Evolutionary conservation across 345 rosid genomes (phyloP).

Genomic region (Eucalyptus shirleyi): DNA sequence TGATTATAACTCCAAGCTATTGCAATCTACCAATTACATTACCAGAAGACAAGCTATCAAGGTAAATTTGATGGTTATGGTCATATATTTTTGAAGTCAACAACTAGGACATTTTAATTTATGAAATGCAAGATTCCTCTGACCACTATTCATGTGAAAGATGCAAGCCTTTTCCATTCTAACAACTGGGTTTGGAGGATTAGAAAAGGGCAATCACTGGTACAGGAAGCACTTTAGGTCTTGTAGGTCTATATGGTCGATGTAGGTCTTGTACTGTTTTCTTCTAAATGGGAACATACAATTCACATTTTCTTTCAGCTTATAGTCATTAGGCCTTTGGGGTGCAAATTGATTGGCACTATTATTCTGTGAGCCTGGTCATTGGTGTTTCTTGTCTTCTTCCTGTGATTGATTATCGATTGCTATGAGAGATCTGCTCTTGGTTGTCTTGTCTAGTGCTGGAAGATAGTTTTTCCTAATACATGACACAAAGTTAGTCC

Average conservation of each 20-base stretch:
- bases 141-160: not conserved
- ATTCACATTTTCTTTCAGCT: not conserved
- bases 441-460: not conserved
- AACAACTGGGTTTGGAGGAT: not conserved
- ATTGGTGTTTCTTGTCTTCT: not conserved
- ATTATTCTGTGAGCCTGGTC: not conserved
- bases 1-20: slow-evolving; percentile 80
- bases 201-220: not conserved
- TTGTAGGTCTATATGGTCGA: not conserved
- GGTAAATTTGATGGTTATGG: slow-evolving; percentile 17
- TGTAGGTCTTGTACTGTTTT: not conserved
- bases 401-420: not conserved
- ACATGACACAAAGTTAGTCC: not conserved
- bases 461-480: not conserved
- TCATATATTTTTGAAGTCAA: not conserved
- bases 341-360: not conserved
- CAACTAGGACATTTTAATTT: not conserved
- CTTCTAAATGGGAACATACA: not conserved
- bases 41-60: slow-evolving; percentile 95
- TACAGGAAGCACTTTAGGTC: not conserved
- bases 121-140: not conserved
- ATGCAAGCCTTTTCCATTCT: not conserved
- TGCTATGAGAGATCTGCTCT: not conserved
- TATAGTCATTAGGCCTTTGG: not conserved
- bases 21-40: slow-evolving; percentile 86